Evolutionary conservation across 345 rosid genomes (phyloP).

Genomic region (Acer negundo): DNA sequence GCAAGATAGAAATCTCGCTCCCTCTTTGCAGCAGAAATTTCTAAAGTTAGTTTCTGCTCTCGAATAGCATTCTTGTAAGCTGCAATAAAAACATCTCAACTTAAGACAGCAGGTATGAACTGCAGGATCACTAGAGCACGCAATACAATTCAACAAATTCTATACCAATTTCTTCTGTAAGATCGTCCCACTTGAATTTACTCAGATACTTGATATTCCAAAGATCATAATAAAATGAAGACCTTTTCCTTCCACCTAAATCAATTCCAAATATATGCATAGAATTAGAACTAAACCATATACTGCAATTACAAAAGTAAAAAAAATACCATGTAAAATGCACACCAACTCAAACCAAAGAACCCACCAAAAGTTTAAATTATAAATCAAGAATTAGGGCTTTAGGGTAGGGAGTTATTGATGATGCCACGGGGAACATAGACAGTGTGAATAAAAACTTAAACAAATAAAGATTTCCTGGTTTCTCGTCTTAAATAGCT

Average conservation of each 20-base stretch:
- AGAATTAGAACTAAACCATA: not conserved
- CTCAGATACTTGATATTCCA: conserved; percentile 97
- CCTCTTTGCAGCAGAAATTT: conserved; percentile 87
- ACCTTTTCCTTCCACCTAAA: conserved; percentile 89
- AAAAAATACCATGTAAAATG: not conserved
- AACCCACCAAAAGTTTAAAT: not conserved
- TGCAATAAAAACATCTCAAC: conserved; percentile 36
- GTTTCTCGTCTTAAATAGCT: not conserved
- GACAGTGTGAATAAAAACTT: not conserved
- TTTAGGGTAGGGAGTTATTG: not conserved
- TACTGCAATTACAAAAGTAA: not conserved
- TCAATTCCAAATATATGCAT: conserved; percentile 11
- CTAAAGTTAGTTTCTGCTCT: conserved; percentile 82
- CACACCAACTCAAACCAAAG: not conserved
- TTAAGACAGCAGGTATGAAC: conserved; percentile 24
- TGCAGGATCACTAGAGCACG: not conserved
- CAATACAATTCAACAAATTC: conserved; percentile 6
- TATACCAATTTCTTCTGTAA: conserved; percentile 82
- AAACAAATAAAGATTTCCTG: not conserved
- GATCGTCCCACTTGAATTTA: conserved; percentile 98
- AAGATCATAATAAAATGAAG: conserved; percentile 70
- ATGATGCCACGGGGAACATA: not conserved
- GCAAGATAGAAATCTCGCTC: conserved; percentile 84
- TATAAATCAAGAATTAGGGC: not conserved
- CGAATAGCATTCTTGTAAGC: conserved; percentile 80